Conservation (phyloP, 768 basidiomycete species). For the Boletus rubroflammeus region DNA sequence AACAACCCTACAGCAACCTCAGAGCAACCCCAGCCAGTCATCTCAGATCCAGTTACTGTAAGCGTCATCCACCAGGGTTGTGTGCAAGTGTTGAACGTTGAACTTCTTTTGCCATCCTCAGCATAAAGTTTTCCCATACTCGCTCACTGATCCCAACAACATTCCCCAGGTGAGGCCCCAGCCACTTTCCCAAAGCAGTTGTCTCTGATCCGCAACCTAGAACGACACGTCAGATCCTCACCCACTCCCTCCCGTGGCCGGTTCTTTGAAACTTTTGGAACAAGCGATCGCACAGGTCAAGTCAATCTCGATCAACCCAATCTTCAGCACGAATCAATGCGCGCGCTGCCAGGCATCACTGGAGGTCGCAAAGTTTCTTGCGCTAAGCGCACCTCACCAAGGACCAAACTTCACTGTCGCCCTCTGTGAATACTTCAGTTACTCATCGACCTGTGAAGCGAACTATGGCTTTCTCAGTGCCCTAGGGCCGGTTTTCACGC, state of each 20-base stretch:
- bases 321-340: conserved; percentile 53
- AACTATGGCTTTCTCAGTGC: conserved; percentile 45
- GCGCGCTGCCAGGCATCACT: conserved; percentile 57
- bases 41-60: conserved; percentile 69
- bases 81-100: background rate
- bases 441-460: conserved; percentile 48
- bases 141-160: conserved; percentile 58
- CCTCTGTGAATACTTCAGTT: conserved; percentile 59
- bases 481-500: conserved; percentile 61
- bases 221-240: conserved; percentile 62
- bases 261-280: conserved; percentile 42
- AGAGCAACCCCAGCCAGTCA: conserved; percentile 71
- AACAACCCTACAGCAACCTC: conserved; percentile 71
- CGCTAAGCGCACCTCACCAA: conserved; percentile 57
- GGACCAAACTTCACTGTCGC: conserved; percentile 54
- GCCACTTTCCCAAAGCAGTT: background rate
- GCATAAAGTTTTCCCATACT: conserved; percentile 55
- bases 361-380: conserved; percentile 62
- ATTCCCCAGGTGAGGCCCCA: conserved; percentile 44
- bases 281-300: conserved; percentile 55
- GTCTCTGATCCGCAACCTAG: conserved; percentile 21
- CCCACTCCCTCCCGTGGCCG: conserved; percentile 56
- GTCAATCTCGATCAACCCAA: conserved; percentile 51
- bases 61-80: conserved; percentile 3
- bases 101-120: conserved; percentile 24